These are phyloP conservation scores for Aspergillus neoniger DNA, from an alignment of 2,329 filamentous ascomycete species.

Conservation along the genomic window DNA sequence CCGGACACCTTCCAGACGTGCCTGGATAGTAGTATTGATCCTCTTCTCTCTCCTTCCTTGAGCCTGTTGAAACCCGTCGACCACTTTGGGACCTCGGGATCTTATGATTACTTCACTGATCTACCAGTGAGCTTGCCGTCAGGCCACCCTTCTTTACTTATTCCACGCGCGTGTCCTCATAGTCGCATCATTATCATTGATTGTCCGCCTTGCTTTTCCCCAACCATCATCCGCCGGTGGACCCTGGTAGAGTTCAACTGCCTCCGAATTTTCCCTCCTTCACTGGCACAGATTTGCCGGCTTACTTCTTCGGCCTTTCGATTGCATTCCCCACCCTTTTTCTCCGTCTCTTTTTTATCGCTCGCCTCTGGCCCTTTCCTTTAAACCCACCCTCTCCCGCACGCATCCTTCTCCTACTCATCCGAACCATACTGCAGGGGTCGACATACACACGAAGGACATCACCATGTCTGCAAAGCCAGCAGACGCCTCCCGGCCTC, in stretches of 20 bases:
- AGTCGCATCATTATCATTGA: constrained; percentile 11
- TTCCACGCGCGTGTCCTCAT: background rate
- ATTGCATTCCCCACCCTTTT: constrained; percentile 10
- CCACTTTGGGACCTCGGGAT: constrained; percentile 28
- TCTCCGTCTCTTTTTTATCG: constrained; percentile 14
- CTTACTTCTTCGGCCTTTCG: constrained; percentile 2
- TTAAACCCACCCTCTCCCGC: constrained; percentile 9
- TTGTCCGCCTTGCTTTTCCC: constrained; percentile 20
- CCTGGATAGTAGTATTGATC: background rate
- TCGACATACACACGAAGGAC: background rate
- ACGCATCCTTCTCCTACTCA: background rate
- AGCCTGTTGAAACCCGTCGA: constrained; percentile 5
- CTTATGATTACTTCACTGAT: constrained; percentile 26
- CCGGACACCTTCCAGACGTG: background rate
- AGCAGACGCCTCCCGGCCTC: constrained; percentile 35
- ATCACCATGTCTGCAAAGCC: constrained; percentile 41
- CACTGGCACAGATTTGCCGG: constrained; percentile 4
- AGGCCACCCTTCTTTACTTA: constrained; percentile 15
- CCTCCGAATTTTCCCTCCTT: constrained; percentile 12
- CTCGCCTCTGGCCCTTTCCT: constrained; percentile 15
- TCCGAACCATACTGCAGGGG: constrained; percentile 1
- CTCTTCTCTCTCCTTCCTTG: background rate
- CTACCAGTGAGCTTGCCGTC: constrained; percentile 10
- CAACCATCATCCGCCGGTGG: constrained; percentile 26
- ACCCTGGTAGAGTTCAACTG: constrained; percentile 19